Conservation (phyloP, 140 eudicot genomes). For the Senecio squalidus region DNA sequence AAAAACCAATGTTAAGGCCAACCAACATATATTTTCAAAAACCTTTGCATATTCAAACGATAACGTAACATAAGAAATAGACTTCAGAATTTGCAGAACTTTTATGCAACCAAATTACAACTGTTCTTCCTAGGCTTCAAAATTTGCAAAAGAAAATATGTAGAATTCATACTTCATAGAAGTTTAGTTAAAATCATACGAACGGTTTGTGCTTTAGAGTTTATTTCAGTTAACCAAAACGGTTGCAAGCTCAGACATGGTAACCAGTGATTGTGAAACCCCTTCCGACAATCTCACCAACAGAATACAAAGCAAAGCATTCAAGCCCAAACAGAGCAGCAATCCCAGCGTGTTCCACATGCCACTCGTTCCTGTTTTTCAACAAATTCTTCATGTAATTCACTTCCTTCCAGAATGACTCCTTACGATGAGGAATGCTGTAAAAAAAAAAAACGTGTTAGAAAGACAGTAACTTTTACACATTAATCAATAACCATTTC, state of each 20-base stretch:
- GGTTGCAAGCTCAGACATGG: conserved; percentile 18
- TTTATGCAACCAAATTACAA: conserved; percentile 6
- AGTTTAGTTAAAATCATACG: not conserved
- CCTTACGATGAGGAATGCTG: conserved; percentile 20
- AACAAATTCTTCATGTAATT: conserved; percentile 7
- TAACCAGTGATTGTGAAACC: conserved; percentile 26
- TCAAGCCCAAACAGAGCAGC: conserved; percentile 25
- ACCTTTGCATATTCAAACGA: no score
- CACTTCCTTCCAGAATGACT: conserved; percentile 23
- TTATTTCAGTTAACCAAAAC: not conserved
- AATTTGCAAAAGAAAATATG: not conserved
- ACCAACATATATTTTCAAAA: not conserved
- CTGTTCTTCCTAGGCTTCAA: conserved; percentile 6
- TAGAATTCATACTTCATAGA: not conserved
- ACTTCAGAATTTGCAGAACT: not conserved
- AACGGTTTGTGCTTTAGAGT: not conserved
- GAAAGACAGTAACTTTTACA: no score
- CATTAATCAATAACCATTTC: not conserved
- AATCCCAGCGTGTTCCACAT: conserved; percentile 15
- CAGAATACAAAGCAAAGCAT: conserved; percentile 21
- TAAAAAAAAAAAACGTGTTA: not conserved
- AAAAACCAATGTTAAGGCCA: no score
- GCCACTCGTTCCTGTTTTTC: conserved; percentile 14
- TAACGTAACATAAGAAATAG: no score
- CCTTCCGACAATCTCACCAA: conserved; percentile 21